Conservation (phyloP, 176 grass and related monocot species). For the Neostapfia colusana region DNA sequence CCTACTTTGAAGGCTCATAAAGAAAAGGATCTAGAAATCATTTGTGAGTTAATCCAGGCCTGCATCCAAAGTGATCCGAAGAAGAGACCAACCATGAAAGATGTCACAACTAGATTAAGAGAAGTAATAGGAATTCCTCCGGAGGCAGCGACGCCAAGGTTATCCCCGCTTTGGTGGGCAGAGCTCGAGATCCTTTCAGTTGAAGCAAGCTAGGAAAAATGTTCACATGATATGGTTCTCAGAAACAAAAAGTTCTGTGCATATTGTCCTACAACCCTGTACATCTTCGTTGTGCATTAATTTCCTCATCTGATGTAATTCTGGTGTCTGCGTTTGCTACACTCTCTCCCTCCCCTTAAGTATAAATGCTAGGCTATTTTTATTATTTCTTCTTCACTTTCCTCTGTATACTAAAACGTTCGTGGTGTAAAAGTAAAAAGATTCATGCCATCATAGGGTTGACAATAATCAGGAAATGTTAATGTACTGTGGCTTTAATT, state of each 20-base stretch:
- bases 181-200: constrained; percentile 98
- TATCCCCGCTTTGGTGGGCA: constrained; percentile 98
- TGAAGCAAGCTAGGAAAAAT: constrained; percentile 73
- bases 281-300: constrained; percentile 40
- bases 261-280: constrained; percentile 56
- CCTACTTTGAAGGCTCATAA: constrained; percentile 68
- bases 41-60: constrained; percentile 74
- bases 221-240: constrained; percentile 36
- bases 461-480: constrained; percentile 46
- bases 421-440: constrained; percentile 45
- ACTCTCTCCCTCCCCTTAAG: constrained; percentile 10
- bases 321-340: constrained; percentile 23
- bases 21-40: constrained; percentile 63
- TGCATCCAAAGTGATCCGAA: constrained; percentile 71
- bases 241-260: constrained; percentile 40
- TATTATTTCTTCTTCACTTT: constrained; percentile 28
- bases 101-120: constrained; percentile 57
- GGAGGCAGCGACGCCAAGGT: constrained; percentile 73
- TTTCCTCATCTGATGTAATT: constrained; percentile 38
- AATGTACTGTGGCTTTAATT: constrained; percentile 37
- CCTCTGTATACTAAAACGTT: constrained; percentile 43
- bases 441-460: constrained; percentile 40
- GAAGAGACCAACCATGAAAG: constrained; percentile 79
- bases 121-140: constrained; percentile 68
- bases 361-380: constrained; percentile 8